phyloP scores from a whole-genome alignment of 2,329 filamentous ascomycete genomes.

The Cladosporium oxysporum region DNA sequence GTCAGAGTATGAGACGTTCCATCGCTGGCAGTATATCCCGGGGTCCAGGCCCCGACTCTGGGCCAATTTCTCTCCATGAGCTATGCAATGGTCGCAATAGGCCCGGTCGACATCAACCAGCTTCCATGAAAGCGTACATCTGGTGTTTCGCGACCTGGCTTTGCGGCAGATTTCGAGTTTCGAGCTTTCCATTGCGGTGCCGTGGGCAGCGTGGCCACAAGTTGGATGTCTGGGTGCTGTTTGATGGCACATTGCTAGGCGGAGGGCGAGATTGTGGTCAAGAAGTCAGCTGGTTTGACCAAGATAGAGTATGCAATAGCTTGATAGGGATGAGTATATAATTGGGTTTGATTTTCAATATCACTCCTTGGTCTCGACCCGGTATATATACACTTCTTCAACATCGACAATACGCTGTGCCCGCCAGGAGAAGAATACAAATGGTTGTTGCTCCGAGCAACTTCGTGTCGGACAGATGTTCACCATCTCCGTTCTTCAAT shows the following conservation, averaged over 20 bases:
- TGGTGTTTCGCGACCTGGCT: slow-evolving; percentile 4
- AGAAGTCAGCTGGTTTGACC: neutral
- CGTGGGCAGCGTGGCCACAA: slow-evolving; percentile 26
- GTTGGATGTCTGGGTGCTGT: slow-evolving; percentile 20
- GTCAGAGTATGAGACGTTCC: slow-evolving; percentile 27
- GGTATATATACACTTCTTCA: neutral
- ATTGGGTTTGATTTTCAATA: neutral
- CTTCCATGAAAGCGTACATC: slow-evolving; percentile 24
- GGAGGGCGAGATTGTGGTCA: too few relatives aligned
- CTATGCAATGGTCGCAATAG: slow-evolving; percentile 32
- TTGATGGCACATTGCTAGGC: slow-evolving; percentile 23
- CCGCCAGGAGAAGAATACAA: neutral
- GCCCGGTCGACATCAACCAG: slow-evolving; percentile 26
- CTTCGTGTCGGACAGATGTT: neutral
- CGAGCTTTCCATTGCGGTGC: slow-evolving; percentile 26
- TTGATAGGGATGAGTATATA: neutral
- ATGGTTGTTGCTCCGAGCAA: neutral
- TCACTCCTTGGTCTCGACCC: neutral
- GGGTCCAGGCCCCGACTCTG: slow-evolving; percentile 29
- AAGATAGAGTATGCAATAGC: neutral
- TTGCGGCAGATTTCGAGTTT: slow-evolving; percentile 22
- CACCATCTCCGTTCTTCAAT: neutral
- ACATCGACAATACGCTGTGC: neutral
- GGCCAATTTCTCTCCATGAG: slow-evolving; percentile 28
- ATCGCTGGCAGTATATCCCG: slow-evolving; percentile 25